Base-by-base conservation (phyloP, 257 asterid genomes). In the Sherardia arvensis region DNA sequence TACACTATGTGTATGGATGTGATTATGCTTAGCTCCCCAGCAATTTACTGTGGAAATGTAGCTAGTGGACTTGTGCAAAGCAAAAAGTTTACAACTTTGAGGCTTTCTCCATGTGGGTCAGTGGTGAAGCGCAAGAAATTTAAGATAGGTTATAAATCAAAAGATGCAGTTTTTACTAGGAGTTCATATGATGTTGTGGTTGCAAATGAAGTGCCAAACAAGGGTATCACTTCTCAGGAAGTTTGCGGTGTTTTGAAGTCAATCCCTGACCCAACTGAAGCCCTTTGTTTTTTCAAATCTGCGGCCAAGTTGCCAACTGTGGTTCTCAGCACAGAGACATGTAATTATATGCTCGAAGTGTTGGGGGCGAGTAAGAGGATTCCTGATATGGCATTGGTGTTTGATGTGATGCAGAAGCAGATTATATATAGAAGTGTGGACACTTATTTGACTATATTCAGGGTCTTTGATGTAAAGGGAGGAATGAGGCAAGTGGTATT, bases 341-440 rank as follows among this genome's bases (percentile, higher is more conserved):
- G 99, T 72, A 92, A 89, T 71, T 85, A 83, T 55, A 87, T 92
- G 97, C 91, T 92, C 72, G 94, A 89, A 86, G 75, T 76, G 45
- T 77, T 89, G 91, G 77, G 91, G 73, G 74, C 59, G 60, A 85
- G 81, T 30, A 88, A 79, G 6, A 73, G 85, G 78, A 54, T 81
- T 15, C 70, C 62, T 70, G 88, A 82, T 67, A 92, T 92, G 99
- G 83, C 69, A 58, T 34, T 67, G 59, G 99, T 92, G 85, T 92
- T 92, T 76, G 91, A 82, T 79, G 59, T 84, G 71, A 89, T 92
- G 99, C 99, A 92, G 30, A 85, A 84, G 71, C 97, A 84, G 69
- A 87, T 87, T 17, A 84, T 92, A 38, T 89, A 82, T 69, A 80
- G 97, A 82, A 85, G 71, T 81, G 70, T 81, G 71, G 85, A 84